Conservation (phyloP, 129 eudicot species). For the Chrysanthemum seticuspe region DNA sequence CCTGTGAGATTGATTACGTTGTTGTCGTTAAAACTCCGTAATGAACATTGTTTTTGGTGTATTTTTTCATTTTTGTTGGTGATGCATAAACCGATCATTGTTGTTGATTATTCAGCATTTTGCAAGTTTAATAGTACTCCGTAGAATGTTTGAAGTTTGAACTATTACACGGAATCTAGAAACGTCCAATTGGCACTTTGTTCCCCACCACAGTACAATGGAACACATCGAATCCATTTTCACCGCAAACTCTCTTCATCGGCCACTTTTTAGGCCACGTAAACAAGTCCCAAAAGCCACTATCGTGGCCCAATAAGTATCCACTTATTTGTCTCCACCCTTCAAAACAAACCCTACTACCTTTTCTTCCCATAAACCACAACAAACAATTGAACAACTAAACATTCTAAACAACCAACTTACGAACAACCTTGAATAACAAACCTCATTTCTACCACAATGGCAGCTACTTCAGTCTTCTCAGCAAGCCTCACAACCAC, state of each 20-base stretch:
- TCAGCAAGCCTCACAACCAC: conserved; percentile 13
- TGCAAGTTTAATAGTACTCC: background rate
- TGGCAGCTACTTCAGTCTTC: conserved; percentile 43
- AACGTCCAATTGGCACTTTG: background rate
- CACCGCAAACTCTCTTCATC: conserved; percentile 7
- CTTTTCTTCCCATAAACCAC: background rate
- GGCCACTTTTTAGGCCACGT: conserved; percentile 30
- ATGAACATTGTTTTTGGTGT: too few species aligned
- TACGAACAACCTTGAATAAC: background rate
- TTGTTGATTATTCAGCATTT: too few species aligned
- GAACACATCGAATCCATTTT: conserved; percentile 12
- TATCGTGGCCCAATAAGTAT: conserved; percentile 58
- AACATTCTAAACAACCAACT: background rate
- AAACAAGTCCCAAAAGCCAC: conserved; percentile 7
- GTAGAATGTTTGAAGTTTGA: too few species aligned
- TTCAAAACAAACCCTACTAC: background rate
- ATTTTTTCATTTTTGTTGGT: too few species aligned
- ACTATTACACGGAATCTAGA: background rate
- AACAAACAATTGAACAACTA: background rate
- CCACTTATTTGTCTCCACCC: conserved; percentile 42
- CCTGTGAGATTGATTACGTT: too few species aligned
- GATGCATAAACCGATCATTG: too few species aligned
- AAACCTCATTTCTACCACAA: background rate
- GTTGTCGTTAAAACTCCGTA: too few species aligned
- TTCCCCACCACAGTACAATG: background rate